Conservation (phyloP, 805 yeast genomes). For the Scheffersomyces ergatensis region DNA sequence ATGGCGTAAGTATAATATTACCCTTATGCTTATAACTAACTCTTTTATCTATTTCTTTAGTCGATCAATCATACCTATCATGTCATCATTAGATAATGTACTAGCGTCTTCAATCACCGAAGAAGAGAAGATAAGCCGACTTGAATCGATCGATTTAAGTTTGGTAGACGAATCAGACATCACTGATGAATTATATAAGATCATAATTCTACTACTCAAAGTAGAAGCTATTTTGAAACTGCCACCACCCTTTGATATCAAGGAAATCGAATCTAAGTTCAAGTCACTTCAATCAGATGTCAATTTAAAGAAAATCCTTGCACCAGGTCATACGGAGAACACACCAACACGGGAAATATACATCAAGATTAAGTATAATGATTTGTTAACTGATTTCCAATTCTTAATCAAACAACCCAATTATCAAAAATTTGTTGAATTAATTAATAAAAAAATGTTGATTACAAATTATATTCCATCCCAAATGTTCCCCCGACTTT, state of each 20-base stretch:
- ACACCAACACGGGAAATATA: neutral
- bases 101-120: too few species aligned
- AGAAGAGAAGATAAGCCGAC: too few species aligned
- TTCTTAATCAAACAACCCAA: slow-evolving; percentile 13
- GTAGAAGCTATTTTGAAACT: neutral
- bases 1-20: too few species aligned
- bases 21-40: too few species aligned
- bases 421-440: slow-evolving; percentile 18
- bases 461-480: slow-evolving; percentile 11
- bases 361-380: slow-evolving; percentile 27
- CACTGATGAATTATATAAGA: neutral
- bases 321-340: neutral
- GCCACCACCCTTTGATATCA: neutral
- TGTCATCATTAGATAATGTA: too few species aligned
- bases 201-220: neutral
- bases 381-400: slow-evolving; percentile 31
- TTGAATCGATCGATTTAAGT: too few species aligned
- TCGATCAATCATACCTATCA: too few species aligned
- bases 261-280: neutral
- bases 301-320: neutral
- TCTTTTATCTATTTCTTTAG: too few species aligned
- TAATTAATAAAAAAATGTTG: slow-evolving; percentile 31
- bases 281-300: neutral
- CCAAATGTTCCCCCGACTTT: slow-evolving; percentile 3
- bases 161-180: neutral